phyloP scores from a whole-genome alignment of 164 flowering plant species.

The Aristolochia contorta region DNA sequence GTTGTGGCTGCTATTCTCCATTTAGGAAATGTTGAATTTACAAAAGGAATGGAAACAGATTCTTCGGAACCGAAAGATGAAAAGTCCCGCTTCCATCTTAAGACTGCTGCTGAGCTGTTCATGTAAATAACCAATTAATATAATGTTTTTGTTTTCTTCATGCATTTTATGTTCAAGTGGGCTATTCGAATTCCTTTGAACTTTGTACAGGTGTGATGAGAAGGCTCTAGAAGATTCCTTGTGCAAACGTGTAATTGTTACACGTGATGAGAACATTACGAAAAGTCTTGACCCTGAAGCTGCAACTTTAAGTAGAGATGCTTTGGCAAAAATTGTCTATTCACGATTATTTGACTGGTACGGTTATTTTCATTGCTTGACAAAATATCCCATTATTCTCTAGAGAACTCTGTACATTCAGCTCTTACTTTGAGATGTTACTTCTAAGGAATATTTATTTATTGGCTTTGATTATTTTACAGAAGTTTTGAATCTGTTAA shows the following conservation, averaged over 20 bases:
- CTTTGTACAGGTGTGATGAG: constrained; percentile 61
- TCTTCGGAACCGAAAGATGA: constrained; percentile 82
- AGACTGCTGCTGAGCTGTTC: constrained; percentile 72
- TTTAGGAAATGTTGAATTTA: constrained; percentile 75
- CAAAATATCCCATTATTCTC: not conserved
- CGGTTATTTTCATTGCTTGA: constrained; percentile 1
- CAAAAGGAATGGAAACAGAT: constrained; percentile 58
- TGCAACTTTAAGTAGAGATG: constrained; percentile 78
- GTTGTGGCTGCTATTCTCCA: constrained; percentile 86
- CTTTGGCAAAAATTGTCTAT: constrained; percentile 73
- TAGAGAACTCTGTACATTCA: not conserved
- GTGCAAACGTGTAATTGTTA: constrained; percentile 80
- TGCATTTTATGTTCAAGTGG: no score
- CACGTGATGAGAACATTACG: constrained; percentile 83
- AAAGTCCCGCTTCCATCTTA: constrained; percentile 60
- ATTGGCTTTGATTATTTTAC: no score
- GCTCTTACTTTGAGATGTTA: not conserved
- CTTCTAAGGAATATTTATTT: not conserved
- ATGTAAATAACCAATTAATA: constrained; percentile 28
- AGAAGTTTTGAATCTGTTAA: no score
- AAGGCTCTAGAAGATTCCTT: constrained; percentile 76
- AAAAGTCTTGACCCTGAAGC: constrained; percentile 69
- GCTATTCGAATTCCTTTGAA: no score
- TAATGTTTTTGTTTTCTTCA: not conserved
- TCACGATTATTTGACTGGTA: constrained; percentile 83